Base-by-base conservation (phyloP, 1,284 basidiomycete species). In the Athelia psychrophila region DNA sequence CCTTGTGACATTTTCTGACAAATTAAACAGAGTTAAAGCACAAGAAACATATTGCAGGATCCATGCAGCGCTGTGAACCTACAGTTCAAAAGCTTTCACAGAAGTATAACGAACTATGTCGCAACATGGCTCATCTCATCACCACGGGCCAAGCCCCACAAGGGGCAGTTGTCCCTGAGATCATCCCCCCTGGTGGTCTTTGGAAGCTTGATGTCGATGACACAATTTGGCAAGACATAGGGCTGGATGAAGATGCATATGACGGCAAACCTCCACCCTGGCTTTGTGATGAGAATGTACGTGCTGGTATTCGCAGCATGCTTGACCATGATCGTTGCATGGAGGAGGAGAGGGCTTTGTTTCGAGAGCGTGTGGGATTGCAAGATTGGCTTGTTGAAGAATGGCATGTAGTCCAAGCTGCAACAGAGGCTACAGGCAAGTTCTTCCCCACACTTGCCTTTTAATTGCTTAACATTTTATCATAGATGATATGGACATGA, bases 161-260 rank as follows among this genome's bases (percentile, higher is more conserved):
- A 3, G 47, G 55, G 22, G 56, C 59, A 9, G 44, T 58, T 1
- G 47, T 51, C 16, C 62, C 54, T 0, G n/a, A 9, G 0, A 27
- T n/a, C 12, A 61, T 63, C 22, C 50, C 57, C n/a, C 44, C 19
- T 1, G 47, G 58, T 22, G 53, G 55, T 12, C 38, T 67, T n/a
- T 64, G 60, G 51, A 42, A 51, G 19, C 52, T 67, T 16, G 63
- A 65, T 47, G 57, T 67, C 19, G 60, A 65, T 57, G 60, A 65
- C 55, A 54, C 60, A 12, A 61, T 65, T 5, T 66, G 64, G 64
- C 60, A 66, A 47, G 63, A 65, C 47, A 48, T 63, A 25, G 61
- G 62, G 12, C 53, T 66, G 2, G 54, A 55, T 18, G 58, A 61
- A 47, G 57, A 57, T n/a, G 49, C 50, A 35, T 44, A 50, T 24